A percentile compares a stretch with the other conserved stretches of the same genome.
Evolutionary conservation across 768 basidiomycete genomes (phyloP).

Genomic region (Tylopilus felleus): DNA sequence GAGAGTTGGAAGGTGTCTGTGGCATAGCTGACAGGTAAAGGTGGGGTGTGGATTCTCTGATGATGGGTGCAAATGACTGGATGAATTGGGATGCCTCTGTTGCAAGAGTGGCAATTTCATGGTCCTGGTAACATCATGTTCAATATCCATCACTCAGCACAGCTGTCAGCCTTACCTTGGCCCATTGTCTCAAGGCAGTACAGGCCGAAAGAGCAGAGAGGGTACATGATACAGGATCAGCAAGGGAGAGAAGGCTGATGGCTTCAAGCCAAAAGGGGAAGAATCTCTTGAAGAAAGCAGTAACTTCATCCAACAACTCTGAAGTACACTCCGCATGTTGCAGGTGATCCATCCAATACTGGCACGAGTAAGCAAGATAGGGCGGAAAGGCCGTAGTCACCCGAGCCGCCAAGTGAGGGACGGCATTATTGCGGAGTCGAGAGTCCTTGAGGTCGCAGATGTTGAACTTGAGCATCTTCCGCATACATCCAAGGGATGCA

Average conservation of each 20-base stretch:
- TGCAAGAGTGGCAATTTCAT: constrained; percentile 14
- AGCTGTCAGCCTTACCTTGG: constrained; percentile 9
- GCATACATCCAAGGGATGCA: constrained; percentile 32
- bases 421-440: constrained; percentile 26
- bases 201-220: constrained; percentile 13
- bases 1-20: constrained; percentile 28
- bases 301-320: constrained; percentile 14
- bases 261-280: constrained; percentile 41
- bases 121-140: constrained; percentile 7
- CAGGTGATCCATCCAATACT: constrained; percentile 36
- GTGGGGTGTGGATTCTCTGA: constrained; percentile 34
- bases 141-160: background rate
- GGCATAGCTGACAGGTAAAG: constrained; percentile 40
- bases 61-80: constrained; percentile 26
- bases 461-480: constrained; percentile 35
- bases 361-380: constrained; percentile 35
- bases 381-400: constrained; percentile 28
- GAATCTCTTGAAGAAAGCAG: constrained; percentile 19
- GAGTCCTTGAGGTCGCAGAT: constrained; percentile 38
- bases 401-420: constrained; percentile 14
- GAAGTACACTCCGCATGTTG: constrained; percentile 7
- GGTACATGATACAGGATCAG: constrained; percentile 1
- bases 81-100: constrained; percentile 31
- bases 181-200: constrained; percentile 10
- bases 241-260: constrained; percentile 21